Evolutionary conservation across 345 rosid species (phyloP).

Genomic region (Physaria fendleri): DNA sequence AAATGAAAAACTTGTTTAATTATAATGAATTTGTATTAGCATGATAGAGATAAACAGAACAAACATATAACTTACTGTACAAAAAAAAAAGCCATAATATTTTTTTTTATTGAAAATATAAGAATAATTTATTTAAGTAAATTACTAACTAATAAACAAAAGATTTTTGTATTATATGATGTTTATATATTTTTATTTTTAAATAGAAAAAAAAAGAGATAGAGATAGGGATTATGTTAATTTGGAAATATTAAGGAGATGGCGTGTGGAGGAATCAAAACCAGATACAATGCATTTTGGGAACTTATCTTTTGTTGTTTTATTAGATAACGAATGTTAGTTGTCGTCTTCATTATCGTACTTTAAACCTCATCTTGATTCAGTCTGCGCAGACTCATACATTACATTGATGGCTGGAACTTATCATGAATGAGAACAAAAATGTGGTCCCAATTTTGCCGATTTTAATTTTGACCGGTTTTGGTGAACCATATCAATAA

Average conservation of each 20-base stretch:
- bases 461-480: slow-evolving; percentile 8
- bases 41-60: background rate
- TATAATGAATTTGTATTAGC: slow-evolving; percentile 6
- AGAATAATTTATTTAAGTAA: too few relatives aligned
- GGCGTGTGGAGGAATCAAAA: slow-evolving; percentile 21
- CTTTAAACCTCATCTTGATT: slow-evolving; percentile 14
- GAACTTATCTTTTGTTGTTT: slow-evolving; percentile 22
- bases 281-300: slow-evolving; percentile 25
- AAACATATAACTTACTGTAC: background rate
- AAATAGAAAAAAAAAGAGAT: too few relatives aligned
- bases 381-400: slow-evolving; percentile 21
- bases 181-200: too few relatives aligned
- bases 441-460: background rate
- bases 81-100: too few relatives aligned
- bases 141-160: slow-evolving; percentile 10
- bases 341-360: slow-evolving; percentile 28
- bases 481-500: slow-evolving; percentile 4
- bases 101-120: too few relatives aligned
- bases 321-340: slow-evolving; percentile 24
- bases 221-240: slow-evolving; percentile 20
- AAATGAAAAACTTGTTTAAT: slow-evolving; percentile 16
- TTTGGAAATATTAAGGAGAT: slow-evolving; percentile 10
- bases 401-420: background rate
- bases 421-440: background rate
- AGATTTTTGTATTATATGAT: background rate